These are phyloP conservation scores for Aurinia saxatilis DNA, from an alignment of 345 rosid genomes.

Conservation along the genomic window DNA sequence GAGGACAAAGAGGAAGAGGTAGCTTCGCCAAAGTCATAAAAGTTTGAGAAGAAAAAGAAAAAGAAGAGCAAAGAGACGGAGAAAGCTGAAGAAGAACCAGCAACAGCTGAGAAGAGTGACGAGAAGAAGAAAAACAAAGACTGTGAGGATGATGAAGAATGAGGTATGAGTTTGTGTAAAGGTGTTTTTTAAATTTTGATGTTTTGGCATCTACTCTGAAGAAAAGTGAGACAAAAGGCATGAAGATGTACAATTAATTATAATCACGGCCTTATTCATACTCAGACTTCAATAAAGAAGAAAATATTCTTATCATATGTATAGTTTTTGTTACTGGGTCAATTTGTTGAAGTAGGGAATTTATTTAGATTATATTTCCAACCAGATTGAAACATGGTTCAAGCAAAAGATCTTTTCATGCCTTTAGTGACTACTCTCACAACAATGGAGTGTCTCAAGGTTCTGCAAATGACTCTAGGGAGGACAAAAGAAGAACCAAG, in stretches of 20 bases:
- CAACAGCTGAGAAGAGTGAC: conserved; percentile 46
- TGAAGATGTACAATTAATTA: too few relatives aligned
- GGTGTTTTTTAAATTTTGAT: background rate
- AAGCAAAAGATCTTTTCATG: too few relatives aligned
- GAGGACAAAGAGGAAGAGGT: conserved; percentile 31
- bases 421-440: conserved; percentile 50
- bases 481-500: conserved; percentile 41
- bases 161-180: background rate
- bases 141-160: conserved; percentile 23
- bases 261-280: too few relatives aligned
- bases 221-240: conserved; percentile 32
- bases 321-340: too few relatives aligned
- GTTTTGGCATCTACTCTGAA: conserved; percentile 12
- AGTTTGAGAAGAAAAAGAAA: conserved; percentile 66
- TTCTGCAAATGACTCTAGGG: conserved; percentile 46
- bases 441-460: conserved; percentile 63
- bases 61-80: conserved; percentile 54
- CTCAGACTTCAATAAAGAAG: too few relatives aligned
- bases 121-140: conserved; percentile 69
- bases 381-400: too few relatives aligned
- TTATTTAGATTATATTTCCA: too few relatives aligned
- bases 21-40: conserved; percentile 57
- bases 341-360: too few relatives aligned
- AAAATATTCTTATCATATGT: too few relatives aligned
- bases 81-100: conserved; percentile 38